Evolutionary conservation across 768 basidiomycete species (phyloP), one percentile per base, ranked within the genome.

Genomic region (Tulasnella sp.): DNA sequence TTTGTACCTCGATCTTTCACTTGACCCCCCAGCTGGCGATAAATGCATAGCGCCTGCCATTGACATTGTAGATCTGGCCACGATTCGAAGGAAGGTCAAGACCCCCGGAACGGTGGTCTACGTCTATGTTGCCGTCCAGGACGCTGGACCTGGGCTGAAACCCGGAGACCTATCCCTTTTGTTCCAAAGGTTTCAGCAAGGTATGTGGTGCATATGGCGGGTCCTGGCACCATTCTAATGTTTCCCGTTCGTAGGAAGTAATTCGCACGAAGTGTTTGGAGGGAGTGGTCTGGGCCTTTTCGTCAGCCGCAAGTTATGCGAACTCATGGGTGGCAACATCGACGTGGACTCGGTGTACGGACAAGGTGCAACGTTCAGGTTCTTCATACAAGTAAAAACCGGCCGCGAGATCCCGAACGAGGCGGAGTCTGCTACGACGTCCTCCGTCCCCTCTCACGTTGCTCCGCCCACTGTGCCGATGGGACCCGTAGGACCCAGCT

Each of bases 141-240:
- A 71, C 56, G 67, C 67, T 2, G 70, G 70, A 32, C 70, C 72
- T n/a, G 71, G 72, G 2, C 62, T 73, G 29, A 67, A 66, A 17
- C 63, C 65, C 6, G 65, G 67, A n/a, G 70, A 72, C 51, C 62
- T 72, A 17, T 60, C 67, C 2, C 61, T 69, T 50, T 62, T 72
- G 11, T 73, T 73, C 65, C 66, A 68, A 60, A 61, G 69, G n/a
- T 73, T 72, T 40, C 65, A 68, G 63, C 42, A 71, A 70, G 63
- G 72, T 68, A 34, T 59, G 67, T 43, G 63, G 65, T 63, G 4
- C 1, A 6, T 4, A 4, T 14, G 32, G 34, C 43, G n/a, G 12
- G 12, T 50, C 15, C 19, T 29, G n/a, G 15, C 14, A 23, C 11
- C 8, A 1, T 27, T 34, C 21, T 67, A 67, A 32, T 65, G 57